These are phyloP conservation scores for Boletellus ananas DNA, from an alignment of 768 basidiomycete species.

Conservation along the genomic window DNA sequence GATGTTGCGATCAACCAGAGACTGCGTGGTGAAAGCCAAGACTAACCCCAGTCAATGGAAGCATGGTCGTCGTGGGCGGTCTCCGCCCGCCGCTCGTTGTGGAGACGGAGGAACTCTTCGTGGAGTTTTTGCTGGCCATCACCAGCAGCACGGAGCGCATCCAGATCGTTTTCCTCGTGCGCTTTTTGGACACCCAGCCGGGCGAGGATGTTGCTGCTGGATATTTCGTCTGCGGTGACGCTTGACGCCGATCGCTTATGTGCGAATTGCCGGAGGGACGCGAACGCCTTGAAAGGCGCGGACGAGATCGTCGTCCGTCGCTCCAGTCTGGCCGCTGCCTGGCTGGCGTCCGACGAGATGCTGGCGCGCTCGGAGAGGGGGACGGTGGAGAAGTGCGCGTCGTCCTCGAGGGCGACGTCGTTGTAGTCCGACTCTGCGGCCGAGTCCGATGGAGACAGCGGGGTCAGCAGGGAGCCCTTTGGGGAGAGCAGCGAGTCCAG, in stretches of 20 bases:
- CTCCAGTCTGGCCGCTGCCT: slow-evolving; percentile 19
- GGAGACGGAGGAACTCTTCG: slow-evolving; percentile 70
- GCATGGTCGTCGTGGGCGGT: slow-evolving; percentile 37
- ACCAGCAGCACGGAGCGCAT: slow-evolving; percentile 44
- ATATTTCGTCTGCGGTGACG: slow-evolving; percentile 44
- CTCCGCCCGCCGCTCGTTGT: slow-evolving; percentile 49
- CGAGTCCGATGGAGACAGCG: slow-evolving; percentile 37
- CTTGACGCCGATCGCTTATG: slow-evolving; percentile 67
- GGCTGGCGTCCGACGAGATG: slow-evolving; percentile 27
- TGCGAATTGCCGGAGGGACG: slow-evolving; percentile 26
- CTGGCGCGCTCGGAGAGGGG: slow-evolving; percentile 38
- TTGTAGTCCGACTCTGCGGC: slow-evolving; percentile 61
- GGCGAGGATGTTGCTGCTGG: slow-evolving; percentile 46
- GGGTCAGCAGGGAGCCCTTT: slow-evolving; percentile 30
- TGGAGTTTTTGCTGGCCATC: slow-evolving; percentile 71
- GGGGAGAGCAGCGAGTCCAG: slow-evolving; percentile 54
- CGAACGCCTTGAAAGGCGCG: slow-evolving; percentile 15
- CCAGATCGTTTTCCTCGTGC: slow-evolving; percentile 37
- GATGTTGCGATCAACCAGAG: slow-evolving; percentile 3
- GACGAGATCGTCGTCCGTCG: slow-evolving; percentile 32
- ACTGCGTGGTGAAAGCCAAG: background rate
- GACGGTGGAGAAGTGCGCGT: slow-evolving; percentile 50
- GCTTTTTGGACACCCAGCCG: slow-evolving; percentile 47
- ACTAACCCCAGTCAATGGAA: slow-evolving; percentile 75
- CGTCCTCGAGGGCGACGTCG: slow-evolving; percentile 48